phyloP scores from a whole-genome alignment of 805 yeast species.

The Pichia heedii region DNA sequence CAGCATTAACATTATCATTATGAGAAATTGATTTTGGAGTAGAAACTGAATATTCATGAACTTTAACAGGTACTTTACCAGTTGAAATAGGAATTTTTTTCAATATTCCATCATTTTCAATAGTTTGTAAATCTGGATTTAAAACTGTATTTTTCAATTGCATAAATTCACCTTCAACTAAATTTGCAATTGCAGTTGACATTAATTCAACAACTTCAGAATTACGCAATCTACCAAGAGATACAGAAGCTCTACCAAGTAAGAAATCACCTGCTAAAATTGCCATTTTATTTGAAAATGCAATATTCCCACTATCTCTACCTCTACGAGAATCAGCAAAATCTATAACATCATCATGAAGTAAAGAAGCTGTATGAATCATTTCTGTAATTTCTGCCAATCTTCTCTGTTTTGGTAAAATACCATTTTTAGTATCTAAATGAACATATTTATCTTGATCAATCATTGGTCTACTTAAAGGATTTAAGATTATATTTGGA shows the following conservation, averaged over 20 bases:
- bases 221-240: slow-evolving; percentile 84
- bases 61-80: slow-evolving; percentile 51
- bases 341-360: slow-evolving; percentile 97
- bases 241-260: slow-evolving; percentile 92
- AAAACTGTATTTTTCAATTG: slow-evolving; percentile 90
- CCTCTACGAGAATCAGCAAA: slow-evolving; percentile 83
- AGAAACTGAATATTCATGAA: slow-evolving; percentile 47
- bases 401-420: slow-evolving; percentile 89
- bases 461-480: slow-evolving; percentile 73
- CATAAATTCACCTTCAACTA: slow-evolving; percentile 98
- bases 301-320: slow-evolving; percentile 82
- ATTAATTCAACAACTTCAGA: slow-evolving; percentile 96
- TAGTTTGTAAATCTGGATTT: slow-evolving; percentile 36
- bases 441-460: slow-evolving; percentile 45
- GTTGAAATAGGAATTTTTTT: slow-evolving; percentile 47
- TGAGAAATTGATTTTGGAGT: slow-evolving; percentile 35
- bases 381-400: slow-evolving; percentile 96
- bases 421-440: slow-evolving; percentile 56
- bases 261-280: slow-evolving; percentile 94
- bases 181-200: slow-evolving; percentile 92
- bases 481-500: slow-evolving; percentile 75
- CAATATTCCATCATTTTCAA: slow-evolving; percentile 36
- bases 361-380: slow-evolving; percentile 93
- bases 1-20: slow-evolving; percentile 63
- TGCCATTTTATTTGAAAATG: slow-evolving; percentile 96